A percentile compares a stretch with the other conserved stretches of the same genome.
phyloP scores from a whole-genome alignment of 768 basidiomycete species.

The Phylloporus sp. region DNA sequence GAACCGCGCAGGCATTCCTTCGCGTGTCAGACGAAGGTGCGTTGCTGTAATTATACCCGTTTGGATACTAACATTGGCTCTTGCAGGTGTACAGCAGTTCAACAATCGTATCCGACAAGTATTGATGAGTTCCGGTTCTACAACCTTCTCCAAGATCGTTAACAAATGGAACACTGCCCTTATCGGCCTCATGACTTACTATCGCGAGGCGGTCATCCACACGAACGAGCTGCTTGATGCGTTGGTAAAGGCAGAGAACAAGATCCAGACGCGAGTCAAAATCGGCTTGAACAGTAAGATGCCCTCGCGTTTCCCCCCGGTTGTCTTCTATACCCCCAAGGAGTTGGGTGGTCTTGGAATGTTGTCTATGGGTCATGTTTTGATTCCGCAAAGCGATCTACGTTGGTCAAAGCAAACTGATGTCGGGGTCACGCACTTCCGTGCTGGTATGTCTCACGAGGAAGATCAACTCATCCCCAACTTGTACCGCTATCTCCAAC shows the following conservation, averaged over 20 bases:
- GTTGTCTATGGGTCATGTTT: conserved; percentile 98
- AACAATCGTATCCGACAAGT: conserved; percentile 97
- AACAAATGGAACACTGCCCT: conserved; percentile 97
- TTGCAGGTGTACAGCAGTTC: conserved; percentile 83
- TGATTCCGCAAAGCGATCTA: conserved; percentile 96
- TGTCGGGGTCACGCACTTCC: conserved; percentile 96
- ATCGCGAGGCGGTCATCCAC: conserved; percentile 95
- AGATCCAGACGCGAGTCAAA: conserved; percentile 99
- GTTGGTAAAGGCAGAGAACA: conserved; percentile 98
- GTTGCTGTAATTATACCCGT: not conserved
- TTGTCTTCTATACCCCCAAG: conserved; percentile 96
- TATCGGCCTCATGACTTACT: conserved; percentile 96
- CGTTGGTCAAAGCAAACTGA: conserved; percentile 99
- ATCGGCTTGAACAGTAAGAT: conserved; percentile 99
- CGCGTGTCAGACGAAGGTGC: conserved; percentile 92
- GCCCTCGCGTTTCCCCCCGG: conserved; percentile 98
- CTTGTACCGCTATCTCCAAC: conserved; percentile 92
- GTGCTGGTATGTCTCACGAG: conserved; percentile 96
- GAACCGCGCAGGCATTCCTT: conserved; percentile 96
- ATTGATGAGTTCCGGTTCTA: conserved; percentile 96
- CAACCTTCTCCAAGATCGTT: conserved; percentile 98
- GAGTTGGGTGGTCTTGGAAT: conserved; percentile 97
- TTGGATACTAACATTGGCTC: not conserved
- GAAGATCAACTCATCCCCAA: conserved; percentile 96
- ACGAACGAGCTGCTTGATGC: conserved; percentile 95